Base-by-base conservation (phyloP, 2,329 filamentous ascomycete genomes). In the Nigrospora osmanthi region DNA sequence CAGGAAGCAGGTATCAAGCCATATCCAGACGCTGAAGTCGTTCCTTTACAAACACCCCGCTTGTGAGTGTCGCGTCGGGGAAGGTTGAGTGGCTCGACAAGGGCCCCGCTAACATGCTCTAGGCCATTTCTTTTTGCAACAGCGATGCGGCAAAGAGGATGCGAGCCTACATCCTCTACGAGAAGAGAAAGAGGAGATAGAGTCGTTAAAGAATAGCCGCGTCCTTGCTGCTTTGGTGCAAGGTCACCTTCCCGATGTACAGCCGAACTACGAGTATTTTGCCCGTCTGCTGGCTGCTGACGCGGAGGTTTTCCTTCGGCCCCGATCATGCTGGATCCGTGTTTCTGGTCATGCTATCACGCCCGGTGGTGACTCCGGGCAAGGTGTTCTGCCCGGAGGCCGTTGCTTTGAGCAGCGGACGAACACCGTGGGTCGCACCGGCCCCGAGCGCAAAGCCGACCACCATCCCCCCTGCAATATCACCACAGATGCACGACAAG, bases 1-100 rank as follows among this genome's bases (percentile, higher is more conserved):
- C 50, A 58, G 71, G 50, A 85, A 85, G 60, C 80, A 83, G 55
- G 79, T 85, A 5, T 85, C 81, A 3, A 85, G 80, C 57, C 81
- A 85, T 55, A 85, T 85, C 56, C 81, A 86, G 58, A 82, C 85
- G 14, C 66, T 85, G 45, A 85, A 85, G 65, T 78, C 77, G 42
- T 83, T 84, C 58, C 78, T 85, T 51, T 70, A 73, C 45, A 74
- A 76, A 44, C 69, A 84, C 50, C 73, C 77, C 36, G 80, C 76
- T 59, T 83, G 80, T 83, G 66, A 73, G 80, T 46, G 9, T 17
- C 6, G 23, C 23, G 23, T 28, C 23, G 23, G 23, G 23, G 6
- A 4, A 28, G 23, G 23, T 28, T 28, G 6, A 7, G 23, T 28
- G 10, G 23, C 10, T 28, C 23, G 23, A 28, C 9, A 28, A 28